Conservation (phyloP, 2,329 filamentous ascomycete species). For the Xylaria sp. region DNA sequence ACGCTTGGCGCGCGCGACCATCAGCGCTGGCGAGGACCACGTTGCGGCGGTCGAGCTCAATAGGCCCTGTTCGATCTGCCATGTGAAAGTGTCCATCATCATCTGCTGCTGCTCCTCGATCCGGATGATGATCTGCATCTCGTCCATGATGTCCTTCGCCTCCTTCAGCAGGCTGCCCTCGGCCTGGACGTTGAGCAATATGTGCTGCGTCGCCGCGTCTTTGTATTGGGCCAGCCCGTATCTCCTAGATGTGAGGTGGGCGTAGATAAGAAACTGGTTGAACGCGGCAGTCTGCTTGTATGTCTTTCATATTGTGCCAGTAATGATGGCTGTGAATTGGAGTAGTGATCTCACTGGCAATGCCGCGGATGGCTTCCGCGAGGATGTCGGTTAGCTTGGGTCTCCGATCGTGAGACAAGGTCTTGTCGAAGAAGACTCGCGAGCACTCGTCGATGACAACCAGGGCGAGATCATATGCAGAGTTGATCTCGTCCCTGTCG, state of each 20-base stretch:
- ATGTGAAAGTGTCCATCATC: constrained; percentile 1
- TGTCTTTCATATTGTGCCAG: constrained; percentile 15
- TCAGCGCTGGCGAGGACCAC: not conserved
- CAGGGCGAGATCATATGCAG: constrained; percentile 37
- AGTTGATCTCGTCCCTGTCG: constrained; percentile 27
- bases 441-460: constrained; percentile 42
- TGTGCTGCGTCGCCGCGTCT: constrained; percentile 16
- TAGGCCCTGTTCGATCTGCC: not conserved
- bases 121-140: constrained; percentile 37
- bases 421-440: constrained; percentile 40
- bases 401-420: constrained; percentile 32
- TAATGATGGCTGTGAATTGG: not conserved
- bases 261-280: constrained; percentile 7
- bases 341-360: constrained; percentile 15
- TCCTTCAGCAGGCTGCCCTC: constrained; percentile 36
- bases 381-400: constrained; percentile 38
- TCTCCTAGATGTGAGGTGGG: not conserved
- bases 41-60: not conserved
- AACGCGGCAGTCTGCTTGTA: constrained; percentile 12
- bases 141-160: constrained; percentile 37
- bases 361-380: constrained; percentile 33
- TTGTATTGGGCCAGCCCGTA: not conserved
- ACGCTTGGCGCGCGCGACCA: not conserved
- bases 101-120: constrained; percentile 31
- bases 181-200: constrained; percentile 30